Conservation (phyloP, 2,329 filamentous ascomycete species). For the Xylariaceae sp. region DNA sequence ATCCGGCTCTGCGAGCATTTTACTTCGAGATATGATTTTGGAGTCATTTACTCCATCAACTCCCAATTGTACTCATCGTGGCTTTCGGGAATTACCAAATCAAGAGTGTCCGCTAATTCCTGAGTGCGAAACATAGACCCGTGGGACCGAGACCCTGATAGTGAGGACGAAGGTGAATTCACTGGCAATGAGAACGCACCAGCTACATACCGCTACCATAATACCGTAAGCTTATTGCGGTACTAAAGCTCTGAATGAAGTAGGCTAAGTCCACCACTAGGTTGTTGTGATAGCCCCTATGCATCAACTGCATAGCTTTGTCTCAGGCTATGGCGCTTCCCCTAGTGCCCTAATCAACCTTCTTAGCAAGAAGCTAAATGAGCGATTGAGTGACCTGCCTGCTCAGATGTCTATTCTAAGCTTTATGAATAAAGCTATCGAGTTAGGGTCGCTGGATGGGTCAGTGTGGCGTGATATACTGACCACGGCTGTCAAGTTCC, state of each 20-base stretch:
- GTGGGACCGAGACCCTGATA: conserved; percentile 17
- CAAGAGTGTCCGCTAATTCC: neutral
- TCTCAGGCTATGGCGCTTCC: neutral
- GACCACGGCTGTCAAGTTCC: neutral
- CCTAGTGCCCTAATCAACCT: neutral
- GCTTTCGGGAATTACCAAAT: neutral
- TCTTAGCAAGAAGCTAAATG: neutral
- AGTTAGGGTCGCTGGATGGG: neutral
- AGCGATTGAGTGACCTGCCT: neutral
- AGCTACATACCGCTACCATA: conserved; percentile 17
- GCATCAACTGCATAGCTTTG: neutral
- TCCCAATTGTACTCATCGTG: neutral
- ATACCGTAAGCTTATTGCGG: conserved; percentile 17
- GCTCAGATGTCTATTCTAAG: neutral
- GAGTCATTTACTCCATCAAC: neutral
- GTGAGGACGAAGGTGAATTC: conserved; percentile 17
- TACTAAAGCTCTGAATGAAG: neutral
- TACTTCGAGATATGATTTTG: neutral
- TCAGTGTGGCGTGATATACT: neutral
- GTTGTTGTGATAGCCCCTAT: conserved; percentile 18
- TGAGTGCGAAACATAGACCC: neutral
- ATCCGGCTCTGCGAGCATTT: too few species aligned
- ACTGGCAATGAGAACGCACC: conserved; percentile 23
- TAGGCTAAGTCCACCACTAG: neutral
- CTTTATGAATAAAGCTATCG: neutral